These are phyloP conservation scores for Panicum hallii DNA, from an alignment of 202 grass and related monocot species.

Conservation along the genomic window DNA sequence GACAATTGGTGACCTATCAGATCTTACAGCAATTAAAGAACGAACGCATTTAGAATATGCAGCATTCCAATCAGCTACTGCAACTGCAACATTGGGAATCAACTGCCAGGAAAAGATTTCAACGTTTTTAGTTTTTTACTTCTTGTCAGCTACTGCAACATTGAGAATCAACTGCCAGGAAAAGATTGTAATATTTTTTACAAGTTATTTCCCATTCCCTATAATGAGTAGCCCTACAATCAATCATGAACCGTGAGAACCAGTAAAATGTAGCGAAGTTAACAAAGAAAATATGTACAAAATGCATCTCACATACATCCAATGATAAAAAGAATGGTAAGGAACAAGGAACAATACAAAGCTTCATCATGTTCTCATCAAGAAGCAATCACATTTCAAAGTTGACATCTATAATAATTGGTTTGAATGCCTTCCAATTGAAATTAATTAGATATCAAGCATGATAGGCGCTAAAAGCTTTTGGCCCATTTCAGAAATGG, in stretches of 20 bases:
- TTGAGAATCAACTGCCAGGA: background rate
- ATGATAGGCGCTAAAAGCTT: background rate
- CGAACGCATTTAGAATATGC: conserved; percentile 10
- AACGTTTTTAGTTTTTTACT: background rate
- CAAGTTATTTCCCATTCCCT: background rate
- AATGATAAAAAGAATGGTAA: background rate
- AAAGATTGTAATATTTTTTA: background rate
- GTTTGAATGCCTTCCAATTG: background rate
- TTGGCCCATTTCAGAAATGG: background rate
- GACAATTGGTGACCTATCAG: background rate
- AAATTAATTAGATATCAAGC: conserved; percentile 15
- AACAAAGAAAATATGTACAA: background rate
- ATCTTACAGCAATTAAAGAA: conserved; percentile 2
- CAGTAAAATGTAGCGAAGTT: background rate
- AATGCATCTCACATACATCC: background rate
- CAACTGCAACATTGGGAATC: conserved; percentile 24
- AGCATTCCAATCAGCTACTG: conserved; percentile 4
- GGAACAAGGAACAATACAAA: background rate
- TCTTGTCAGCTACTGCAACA: background rate
- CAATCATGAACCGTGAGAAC: background rate
- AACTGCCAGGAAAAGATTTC: background rate
- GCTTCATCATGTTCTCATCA: conserved; percentile 16
- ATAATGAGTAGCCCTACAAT: too few species aligned
- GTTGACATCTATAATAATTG: background rate
- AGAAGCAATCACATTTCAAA: background rate